These are phyloP conservation scores for Senecio squalidus DNA, from an alignment of 140 eudicot genomes.

Conservation along the genomic window DNA sequence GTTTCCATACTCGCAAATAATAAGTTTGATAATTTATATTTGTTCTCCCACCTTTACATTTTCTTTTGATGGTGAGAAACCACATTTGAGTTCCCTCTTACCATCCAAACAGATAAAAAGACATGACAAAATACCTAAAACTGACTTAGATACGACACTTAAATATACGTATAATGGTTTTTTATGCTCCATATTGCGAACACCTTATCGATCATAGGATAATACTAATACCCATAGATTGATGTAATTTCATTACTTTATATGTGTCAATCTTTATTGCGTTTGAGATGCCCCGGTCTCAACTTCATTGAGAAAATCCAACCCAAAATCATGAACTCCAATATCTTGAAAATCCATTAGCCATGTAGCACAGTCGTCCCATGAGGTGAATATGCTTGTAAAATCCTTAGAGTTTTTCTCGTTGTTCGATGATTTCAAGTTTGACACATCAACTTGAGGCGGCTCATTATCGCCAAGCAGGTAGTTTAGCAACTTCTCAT, in stretches of 20 bases:
- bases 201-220: too few relatives aligned
- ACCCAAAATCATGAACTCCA: slow-evolving; percentile 65
- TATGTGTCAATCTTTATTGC: slow-evolving; percentile 29
- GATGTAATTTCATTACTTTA: neutral
- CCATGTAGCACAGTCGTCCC: slow-evolving; percentile 61
- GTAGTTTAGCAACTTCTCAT: slow-evolving; percentile 55
- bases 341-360: slow-evolving; percentile 74
- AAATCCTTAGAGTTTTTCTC: neutral
- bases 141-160: neutral
- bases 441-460: slow-evolving; percentile 22
- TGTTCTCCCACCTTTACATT: too few relatives aligned
- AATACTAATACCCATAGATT: too few relatives aligned
- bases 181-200: neutral
- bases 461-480: slow-evolving; percentile 47
- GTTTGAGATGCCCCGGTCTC: slow-evolving; percentile 25
- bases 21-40: too few relatives aligned
- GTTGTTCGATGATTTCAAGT: slow-evolving; percentile 38
- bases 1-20: too few relatives aligned
- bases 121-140: neutral
- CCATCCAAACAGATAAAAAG: neutral
- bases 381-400: slow-evolving; percentile 25
- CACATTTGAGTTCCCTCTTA: neutral
- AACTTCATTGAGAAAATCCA: slow-evolving; percentile 41
- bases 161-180: neutral
- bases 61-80: neutral